Conservation (phyloP, 106 monocot genomes). For the Xerophyta viscosa region DNA sequence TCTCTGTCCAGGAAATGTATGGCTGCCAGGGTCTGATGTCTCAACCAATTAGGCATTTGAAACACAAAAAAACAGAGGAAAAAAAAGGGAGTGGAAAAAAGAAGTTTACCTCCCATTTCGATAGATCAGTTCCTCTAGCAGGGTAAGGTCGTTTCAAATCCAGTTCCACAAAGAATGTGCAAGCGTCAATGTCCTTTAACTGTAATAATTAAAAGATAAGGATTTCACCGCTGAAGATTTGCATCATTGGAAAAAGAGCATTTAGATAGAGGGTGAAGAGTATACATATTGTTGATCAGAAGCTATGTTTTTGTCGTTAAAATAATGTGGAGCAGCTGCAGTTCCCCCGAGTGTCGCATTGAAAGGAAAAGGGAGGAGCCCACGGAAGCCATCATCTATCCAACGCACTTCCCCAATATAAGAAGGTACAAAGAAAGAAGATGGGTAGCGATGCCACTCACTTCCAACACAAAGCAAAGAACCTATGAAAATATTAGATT, state of each 20-base stretch:
- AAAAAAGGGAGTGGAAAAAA: background rate
- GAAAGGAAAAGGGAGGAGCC: constrained; percentile 94
- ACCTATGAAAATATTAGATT: constrained; percentile 25
- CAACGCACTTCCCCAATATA: constrained; percentile 75
- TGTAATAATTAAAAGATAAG: constrained; percentile 15
- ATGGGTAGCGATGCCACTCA: constrained; percentile 97
- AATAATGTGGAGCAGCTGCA: constrained; percentile 76
- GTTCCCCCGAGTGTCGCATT: constrained; percentile 88
- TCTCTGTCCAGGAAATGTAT: constrained; percentile 82
- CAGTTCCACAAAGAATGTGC: constrained; percentile 79
- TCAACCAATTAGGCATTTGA: background rate
- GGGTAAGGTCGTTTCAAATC: constrained; percentile 76
- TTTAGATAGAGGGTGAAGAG: background rate
- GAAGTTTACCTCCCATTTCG: constrained; percentile 81
- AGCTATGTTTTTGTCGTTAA: constrained; percentile 91
- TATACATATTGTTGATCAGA: constrained; percentile 80
- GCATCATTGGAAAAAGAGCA: constrained; percentile 5
- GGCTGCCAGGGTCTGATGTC: constrained; percentile 69
- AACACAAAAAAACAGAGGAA: background rate
- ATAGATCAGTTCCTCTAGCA: constrained; percentile 66
- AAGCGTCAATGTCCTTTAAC: constrained; percentile 53
- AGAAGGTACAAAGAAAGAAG: constrained; percentile 86
- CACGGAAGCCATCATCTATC: constrained; percentile 91
- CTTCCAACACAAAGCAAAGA: constrained; percentile 90
- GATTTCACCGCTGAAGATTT: background rate